These are phyloP conservation scores for Fusarium pseudograminearum DNA, from an alignment of 2,329 filamentous ascomycete species.

Conservation along the genomic window DNA sequence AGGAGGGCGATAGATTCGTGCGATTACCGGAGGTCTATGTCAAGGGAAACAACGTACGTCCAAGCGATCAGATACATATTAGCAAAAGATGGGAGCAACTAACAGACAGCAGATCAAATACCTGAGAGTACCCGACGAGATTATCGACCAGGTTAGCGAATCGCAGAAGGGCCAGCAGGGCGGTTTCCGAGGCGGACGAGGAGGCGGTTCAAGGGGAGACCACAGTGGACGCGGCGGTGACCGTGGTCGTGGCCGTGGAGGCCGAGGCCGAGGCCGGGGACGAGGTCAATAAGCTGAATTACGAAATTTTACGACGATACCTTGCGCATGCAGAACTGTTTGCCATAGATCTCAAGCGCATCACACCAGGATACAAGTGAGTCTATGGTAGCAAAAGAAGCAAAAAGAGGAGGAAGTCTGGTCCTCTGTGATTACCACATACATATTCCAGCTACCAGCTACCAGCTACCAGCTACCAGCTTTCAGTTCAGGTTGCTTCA, in stretches of 20 bases:
- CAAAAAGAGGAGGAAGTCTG: constrained; percentile 15
- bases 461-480: constrained; percentile 2
- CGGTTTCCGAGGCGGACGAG: constrained; percentile 74
- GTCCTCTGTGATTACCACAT: constrained; percentile 12
- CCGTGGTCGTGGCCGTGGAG: constrained; percentile 55
- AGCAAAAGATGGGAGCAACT: not conserved
- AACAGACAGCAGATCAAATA: constrained; percentile 85
- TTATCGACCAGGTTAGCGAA: constrained; percentile 93
- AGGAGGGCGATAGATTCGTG: constrained; percentile 95
- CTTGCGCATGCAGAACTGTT: not conserved
- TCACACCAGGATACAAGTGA: constrained; percentile 1
- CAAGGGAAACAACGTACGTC: constrained; percentile 92
- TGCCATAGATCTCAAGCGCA: constrained; percentile 3
- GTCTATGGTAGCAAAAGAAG: constrained; percentile 4
- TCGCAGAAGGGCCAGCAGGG: constrained; percentile 80
- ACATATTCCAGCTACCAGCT: constrained; percentile 3
- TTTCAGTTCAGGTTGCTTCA: constrained; percentile 3
- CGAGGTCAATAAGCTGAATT: constrained; percentile 49
- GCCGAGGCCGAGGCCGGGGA: constrained; percentile 54
- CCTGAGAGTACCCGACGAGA: constrained; percentile 94
- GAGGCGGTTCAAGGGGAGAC: constrained; percentile 68
- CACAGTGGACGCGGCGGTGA: constrained; percentile 67
- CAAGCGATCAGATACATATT: too few species aligned
- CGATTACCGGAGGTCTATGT: constrained; percentile 94
- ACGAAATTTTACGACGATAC: constrained; percentile 16